A percentile compares a stretch with the other conserved stretches of the same genome.
phyloP scores from a whole-genome alignment of 805 yeast species.

The Saccharomycopsis fibuligera region DNA sequence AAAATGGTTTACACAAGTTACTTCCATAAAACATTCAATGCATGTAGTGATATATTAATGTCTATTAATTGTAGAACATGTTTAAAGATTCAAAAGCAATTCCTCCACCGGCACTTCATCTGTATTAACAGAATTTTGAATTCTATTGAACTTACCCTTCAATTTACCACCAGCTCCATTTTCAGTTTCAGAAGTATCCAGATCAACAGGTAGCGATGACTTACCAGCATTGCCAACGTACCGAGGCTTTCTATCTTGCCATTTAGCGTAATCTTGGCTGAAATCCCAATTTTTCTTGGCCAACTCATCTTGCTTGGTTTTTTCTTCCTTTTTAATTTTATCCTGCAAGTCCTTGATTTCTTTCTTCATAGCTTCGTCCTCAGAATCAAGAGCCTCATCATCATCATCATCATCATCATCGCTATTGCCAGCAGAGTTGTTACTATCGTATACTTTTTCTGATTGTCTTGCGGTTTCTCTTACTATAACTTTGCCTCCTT shows the following conservation, averaged over 20 bases:
- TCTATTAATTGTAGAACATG: not conserved
- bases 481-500: constrained; percentile 72
- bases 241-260: constrained; percentile 34
- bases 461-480: constrained; percentile 40
- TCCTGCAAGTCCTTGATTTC: constrained; percentile 31
- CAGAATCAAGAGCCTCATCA: constrained; percentile 32
- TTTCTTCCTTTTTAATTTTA: constrained; percentile 35
- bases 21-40: too few relatives aligned
- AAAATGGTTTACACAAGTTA: too few relatives aligned
- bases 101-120: constrained; percentile 9
- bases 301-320: constrained; percentile 27
- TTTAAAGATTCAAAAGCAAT: constrained; percentile 4
- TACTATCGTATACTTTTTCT: not conserved
- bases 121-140: constrained; percentile 3
- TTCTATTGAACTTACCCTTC: not conserved
- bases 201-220: not conserved
- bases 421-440: constrained; percentile 23
- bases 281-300: constrained; percentile 52
- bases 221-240: constrained; percentile 1
- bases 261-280: constrained; percentile 45
- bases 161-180: not conserved
- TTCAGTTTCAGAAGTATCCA: not conserved
- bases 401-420: constrained; percentile 33
- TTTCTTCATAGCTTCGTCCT: constrained; percentile 17
- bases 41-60: too few relatives aligned